Base-by-base conservation (phyloP, 2,329 filamentous ascomycete genomes). In the Daldinia sp. region DNA sequence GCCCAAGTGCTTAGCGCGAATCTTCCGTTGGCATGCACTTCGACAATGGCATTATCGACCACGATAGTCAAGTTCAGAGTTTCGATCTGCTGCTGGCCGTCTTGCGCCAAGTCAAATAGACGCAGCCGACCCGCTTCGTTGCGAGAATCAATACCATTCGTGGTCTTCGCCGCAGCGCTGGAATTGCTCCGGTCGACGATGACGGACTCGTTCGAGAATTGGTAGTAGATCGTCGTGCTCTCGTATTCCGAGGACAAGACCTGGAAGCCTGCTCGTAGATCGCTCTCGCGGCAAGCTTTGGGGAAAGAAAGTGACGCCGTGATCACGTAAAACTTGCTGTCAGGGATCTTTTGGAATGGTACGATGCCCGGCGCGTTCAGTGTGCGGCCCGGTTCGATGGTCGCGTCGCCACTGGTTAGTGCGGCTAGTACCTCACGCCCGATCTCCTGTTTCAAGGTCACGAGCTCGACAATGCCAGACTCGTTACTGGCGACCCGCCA, bases 1-100 rank as follows among this genome's bases (percentile, higher is more conserved):
- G 78, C 78, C 82, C 82, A 83, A 4, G 82, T 82, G 56, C 81
- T 79, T 20, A 83, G 35, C 2, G 77, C 81, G 59, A 83, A 83
- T 6, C 81, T 72, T 33, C 78, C 77, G 42, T 83, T 83, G 7
- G 80, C 81, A 61, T 82, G 79, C 0, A 83, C 77, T 65, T 83
- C 79, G 6, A 80, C 72, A 23, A 80, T 69, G 2, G 77, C 71
- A 48, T 80, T 80, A 51, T 80, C 82, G 0, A 83, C 80, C 4
- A 83, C 77, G 53, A 83, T 79, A 1, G 79, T 82, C 39, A 83
- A 67, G 18, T 81, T 62, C 6, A 83, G 72, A 4, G 74, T 78
- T 69, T 83, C 81, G 5, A 83, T 72, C 42, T 63, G 53, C 13
- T 77, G 72, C 15, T 74, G 50, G 0, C 71, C 77, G 23, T 74